phyloP scores from a whole-genome alignment of 2,329 filamentous ascomycete species.

The Colletotrichum zoysiae region DNA sequence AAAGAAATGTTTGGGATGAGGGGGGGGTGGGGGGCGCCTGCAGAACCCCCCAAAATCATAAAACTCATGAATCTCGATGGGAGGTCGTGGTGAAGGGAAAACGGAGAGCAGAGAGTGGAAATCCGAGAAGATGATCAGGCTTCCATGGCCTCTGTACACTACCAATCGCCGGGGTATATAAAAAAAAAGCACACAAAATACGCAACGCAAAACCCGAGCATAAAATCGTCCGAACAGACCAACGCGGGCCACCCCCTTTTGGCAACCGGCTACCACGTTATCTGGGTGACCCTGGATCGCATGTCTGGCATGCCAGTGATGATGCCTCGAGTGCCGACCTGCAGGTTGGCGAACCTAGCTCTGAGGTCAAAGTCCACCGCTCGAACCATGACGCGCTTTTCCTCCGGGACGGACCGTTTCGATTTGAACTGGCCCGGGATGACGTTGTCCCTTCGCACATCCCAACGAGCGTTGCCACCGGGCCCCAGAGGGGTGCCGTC shows the following conservation, averaged over 20 bases:
- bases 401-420: conserved; percentile 60
- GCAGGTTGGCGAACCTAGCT: conserved; percentile 61
- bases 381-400: conserved; percentile 68
- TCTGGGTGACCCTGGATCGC: conserved; percentile 59
- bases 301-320: conserved; percentile 60
- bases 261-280: conserved; percentile 58
- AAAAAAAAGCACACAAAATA: conserved; percentile 18
- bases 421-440: conserved; percentile 41
- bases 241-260: background rate
- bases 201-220: conserved; percentile 1
- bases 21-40: background rate
- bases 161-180: conserved; percentile 41
- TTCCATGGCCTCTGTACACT: conserved; percentile 9
- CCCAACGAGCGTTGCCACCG: conserved; percentile 60
- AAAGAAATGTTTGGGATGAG: background rate
- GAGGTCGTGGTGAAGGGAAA: background rate
- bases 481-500: conserved; percentile 52
- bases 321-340: conserved; percentile 67
- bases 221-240: background rate
- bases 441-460: conserved; percentile 46
- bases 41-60: background rate
- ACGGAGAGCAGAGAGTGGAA: background rate
- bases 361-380: conserved; percentile 69
- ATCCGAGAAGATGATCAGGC: background rate
- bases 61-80: background rate